Evolutionary conservation across 2,329 filamentous ascomycete species (phyloP).

Genomic region (Macrophomina pseudophaseolina): DNA sequence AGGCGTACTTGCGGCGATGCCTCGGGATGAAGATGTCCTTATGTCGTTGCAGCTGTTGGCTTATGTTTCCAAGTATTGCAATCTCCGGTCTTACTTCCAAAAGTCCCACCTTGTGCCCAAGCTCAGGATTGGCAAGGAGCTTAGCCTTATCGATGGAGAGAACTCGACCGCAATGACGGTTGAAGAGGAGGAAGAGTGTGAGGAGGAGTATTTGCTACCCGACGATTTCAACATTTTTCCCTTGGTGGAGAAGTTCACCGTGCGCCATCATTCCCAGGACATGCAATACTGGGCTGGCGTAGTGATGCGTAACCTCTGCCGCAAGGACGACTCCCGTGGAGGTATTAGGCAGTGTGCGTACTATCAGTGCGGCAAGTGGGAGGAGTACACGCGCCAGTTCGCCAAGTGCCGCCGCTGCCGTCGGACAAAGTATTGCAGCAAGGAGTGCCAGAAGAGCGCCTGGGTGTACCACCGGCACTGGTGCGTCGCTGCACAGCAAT

Average conservation of each 20-base stretch:
- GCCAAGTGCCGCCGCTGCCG: conserved; percentile 96
- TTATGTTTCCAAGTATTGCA: conserved; percentile 99
- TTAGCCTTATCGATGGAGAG: conserved; percentile 78
- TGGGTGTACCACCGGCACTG: conserved; percentile 99
- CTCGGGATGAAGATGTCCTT: conserved; percentile 93
- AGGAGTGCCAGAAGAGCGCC: conserved; percentile 98
- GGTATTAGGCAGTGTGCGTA: conserved; percentile 97
- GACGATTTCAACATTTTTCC: conserved; percentile 99
- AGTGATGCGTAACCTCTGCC: conserved; percentile 97
- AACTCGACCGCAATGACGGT: conserved; percentile 41
- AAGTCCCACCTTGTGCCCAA: conserved; percentile 90
- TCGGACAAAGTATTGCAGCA: conserved; percentile 98
- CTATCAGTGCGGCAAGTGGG: conserved; percentile 98
- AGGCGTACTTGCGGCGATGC: conserved; percentile 86
- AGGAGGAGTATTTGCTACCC: conserved; percentile 87
- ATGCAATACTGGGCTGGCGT: conserved; percentile 99
- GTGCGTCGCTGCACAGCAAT: conserved; percentile 76
- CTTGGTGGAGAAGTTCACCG: conserved; percentile 96
- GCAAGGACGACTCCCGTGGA: conserved; percentile 92
- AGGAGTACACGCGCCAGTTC: conserved; percentile 94
- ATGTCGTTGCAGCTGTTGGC: conserved; percentile 97
- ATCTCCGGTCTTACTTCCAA: conserved; percentile 93
- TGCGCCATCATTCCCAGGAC: conserved; percentile 90
- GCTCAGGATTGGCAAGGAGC: conserved; percentile 81
- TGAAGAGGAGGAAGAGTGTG: conserved; percentile 66